These are phyloP conservation scores for Colletotrichum incanum DNA, from an alignment of 2,329 filamentous ascomycete genomes.

Conservation along the genomic window DNA sequence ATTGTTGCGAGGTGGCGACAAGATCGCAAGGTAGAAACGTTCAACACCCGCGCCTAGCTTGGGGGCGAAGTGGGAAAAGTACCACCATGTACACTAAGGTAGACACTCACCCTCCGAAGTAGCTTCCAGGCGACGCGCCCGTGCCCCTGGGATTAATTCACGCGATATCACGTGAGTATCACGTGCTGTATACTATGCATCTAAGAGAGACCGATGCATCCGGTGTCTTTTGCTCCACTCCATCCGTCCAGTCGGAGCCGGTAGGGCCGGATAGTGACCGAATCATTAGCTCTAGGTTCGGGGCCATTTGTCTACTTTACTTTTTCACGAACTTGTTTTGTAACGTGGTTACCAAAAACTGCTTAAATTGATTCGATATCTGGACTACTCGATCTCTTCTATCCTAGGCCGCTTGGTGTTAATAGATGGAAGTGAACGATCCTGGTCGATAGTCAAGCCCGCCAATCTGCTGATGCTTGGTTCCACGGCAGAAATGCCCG, in stretches of 20 bases:
- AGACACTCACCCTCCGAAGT: neutral
- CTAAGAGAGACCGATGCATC: neutral
- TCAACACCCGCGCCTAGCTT: slow-evolving; percentile 4
- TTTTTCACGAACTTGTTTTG: neutral
- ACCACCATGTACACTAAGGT: slow-evolving; percentile 8
- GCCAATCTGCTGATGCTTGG: slow-evolving; percentile 30
- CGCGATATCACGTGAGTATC: slow-evolving; percentile 9
- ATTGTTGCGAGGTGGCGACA: slow-evolving; percentile 37
- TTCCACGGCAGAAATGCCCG: neutral
- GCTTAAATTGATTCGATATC: neutral
- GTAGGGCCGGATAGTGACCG: neutral
- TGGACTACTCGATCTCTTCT: slow-evolving; percentile 72
- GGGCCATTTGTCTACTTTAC: neutral
- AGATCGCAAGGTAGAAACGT: slow-evolving; percentile 4
- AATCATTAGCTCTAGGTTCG: neutral
- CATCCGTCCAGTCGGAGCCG: neutral
- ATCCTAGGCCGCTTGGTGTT: slow-evolving; percentile 58
- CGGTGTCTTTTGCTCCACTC: neutral
- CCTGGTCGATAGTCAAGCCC: slow-evolving; percentile 30
- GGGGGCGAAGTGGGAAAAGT: slow-evolving; percentile 20
- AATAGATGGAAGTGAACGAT: slow-evolving; percentile 30
- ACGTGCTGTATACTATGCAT: neutral
- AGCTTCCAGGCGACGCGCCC: neutral
- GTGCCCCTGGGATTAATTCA: neutral
- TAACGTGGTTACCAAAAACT: neutral